Percentiles rank a stretch among this genome's conserved stretches.
phyloP scores from a whole-genome alignment of 148 eudicot genomes.

The Fallopia convolvulus region DNA sequence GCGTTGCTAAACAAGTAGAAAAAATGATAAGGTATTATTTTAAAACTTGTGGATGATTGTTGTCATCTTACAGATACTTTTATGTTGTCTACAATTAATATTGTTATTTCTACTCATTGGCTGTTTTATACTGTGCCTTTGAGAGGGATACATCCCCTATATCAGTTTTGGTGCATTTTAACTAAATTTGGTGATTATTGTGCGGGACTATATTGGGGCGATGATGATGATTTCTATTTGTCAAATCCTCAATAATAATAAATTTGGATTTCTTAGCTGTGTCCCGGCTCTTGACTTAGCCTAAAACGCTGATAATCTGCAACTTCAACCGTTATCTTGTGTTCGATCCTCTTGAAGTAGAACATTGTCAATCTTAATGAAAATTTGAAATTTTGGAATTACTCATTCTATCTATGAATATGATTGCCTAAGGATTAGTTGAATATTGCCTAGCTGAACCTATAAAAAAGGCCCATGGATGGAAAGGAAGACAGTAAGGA shows the following conservation, averaged over 20 bases:
- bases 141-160: too few species aligned
- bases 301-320: background rate
- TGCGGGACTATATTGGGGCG: too few species aligned
- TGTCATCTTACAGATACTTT: background rate
- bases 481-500: background rate
- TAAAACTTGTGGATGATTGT: background rate
- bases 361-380: background rate
- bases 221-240: background rate
- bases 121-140: too few species aligned
- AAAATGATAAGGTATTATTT: slow-evolving; percentile 87
- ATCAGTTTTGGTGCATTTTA: too few species aligned
- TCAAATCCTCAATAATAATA: background rate
- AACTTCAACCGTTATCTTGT: background rate
- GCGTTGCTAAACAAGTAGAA: slow-evolving; percentile 99
- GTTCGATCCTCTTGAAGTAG: background rate
- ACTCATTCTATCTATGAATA: background rate
- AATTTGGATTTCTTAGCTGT: background rate
- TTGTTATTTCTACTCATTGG: background rate
- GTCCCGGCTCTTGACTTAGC: background rate
- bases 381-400: background rate
- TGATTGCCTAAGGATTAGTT: background rate
- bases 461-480: background rate
- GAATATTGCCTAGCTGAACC: background rate
- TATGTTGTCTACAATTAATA: background rate
- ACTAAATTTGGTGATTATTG: too few species aligned